Evolutionary conservation across 805 yeast genomes (phyloP).

Genomic region (Kodamaea jinghongensis): DNA sequence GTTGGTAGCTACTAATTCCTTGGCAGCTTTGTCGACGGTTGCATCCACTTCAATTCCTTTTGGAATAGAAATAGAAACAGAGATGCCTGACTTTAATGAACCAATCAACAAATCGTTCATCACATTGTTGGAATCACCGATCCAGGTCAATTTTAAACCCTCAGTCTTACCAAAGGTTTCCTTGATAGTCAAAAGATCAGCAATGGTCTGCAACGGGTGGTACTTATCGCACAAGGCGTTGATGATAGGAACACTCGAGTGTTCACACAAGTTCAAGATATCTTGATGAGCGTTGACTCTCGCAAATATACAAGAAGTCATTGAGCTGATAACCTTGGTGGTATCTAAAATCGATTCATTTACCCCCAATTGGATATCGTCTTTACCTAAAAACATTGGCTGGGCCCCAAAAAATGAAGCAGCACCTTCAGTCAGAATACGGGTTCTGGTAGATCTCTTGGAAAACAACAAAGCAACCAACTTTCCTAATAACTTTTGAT

Average conservation of each 20-base stretch:
- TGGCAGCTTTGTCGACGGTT: slow-evolving; percentile 54
- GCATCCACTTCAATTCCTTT: slow-evolving; percentile 60
- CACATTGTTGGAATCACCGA: slow-evolving; percentile 96
- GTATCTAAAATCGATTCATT: slow-evolving; percentile 91
- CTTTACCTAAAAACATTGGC: slow-evolving; percentile 95
- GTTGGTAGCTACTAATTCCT: slow-evolving; percentile 50
- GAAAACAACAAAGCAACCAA: slow-evolving; percentile 81
- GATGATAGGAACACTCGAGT: slow-evolving; percentile 86
- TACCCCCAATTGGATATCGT: slow-evolving; percentile 94
- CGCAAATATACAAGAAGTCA: slow-evolving; percentile 98
- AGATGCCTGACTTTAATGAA: slow-evolving; percentile 77
- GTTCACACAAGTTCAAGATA: slow-evolving; percentile 70
- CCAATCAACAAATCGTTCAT: slow-evolving; percentile 92
- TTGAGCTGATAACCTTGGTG: slow-evolving; percentile 83
- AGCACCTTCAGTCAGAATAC: slow-evolving; percentile 94
- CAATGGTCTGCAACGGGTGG: slow-evolving; percentile 94
- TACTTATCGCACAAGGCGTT: slow-evolving; percentile 89
- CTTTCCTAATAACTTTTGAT: slow-evolving; percentile 68
- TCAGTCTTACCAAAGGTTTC: slow-evolving; percentile 63
- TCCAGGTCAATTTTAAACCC: slow-evolving; percentile 84
- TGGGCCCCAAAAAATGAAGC: slow-evolving; percentile 89
- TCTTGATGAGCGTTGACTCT: slow-evolving; percentile 86
- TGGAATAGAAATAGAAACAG: slow-evolving; percentile 84
- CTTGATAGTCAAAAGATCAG: slow-evolving; percentile 83
- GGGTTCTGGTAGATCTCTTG: slow-evolving; percentile 92